Base-by-base conservation (phyloP, 2,329 filamentous ascomycete genomes). In the Sarocladiaceae sp. region DNA sequence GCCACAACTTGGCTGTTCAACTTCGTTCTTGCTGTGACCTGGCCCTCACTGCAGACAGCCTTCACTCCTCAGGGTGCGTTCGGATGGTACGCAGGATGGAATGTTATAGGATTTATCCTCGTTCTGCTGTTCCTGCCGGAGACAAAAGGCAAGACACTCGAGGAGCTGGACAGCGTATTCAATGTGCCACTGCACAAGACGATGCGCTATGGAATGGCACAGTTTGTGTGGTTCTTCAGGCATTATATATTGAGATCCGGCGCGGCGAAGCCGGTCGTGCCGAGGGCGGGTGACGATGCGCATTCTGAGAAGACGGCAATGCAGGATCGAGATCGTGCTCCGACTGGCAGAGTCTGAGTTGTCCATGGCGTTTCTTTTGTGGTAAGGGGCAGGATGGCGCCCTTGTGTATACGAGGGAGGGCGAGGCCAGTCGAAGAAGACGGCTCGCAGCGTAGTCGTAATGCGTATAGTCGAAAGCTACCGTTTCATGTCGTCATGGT, bases 91-190 rank as follows among this genome's bases (percentile, higher is more conserved):
- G 67, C 65, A 4, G 64, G 60, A 11, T 69, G 59, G 59, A 63
- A 63, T 53, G 23, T 61, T 8, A 46, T 62, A 26, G 61, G 58
- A n/a, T 61, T 55, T 40, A 20, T 62, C 23, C 78, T 82, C 47
- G 75, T 83, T 37, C 84, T 75, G 66, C 79, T 82, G 60, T 77
- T 80, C 61, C 80, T 82, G 13, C 81, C 80, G 0, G 81, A 85
- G 63, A 84, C 82, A 0, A 83, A 82, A 60, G 71, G 79, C 0
- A 63, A 82, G 8, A 78, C 78, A 0, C 69, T 86, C 0, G 83
- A 86, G 61, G 81, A 84, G 60, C 78, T 86, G 66, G 79, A 76
- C 55, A 54, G 66, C 56, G 15, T 64, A 12, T 60, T 55, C 18
- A 55, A 52, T 7, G 56, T 62, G 12, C 55, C 52, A 17, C 54